These are phyloP conservation scores for Collybia sordida DNA, from an alignment of 768 basidiomycete genomes.

Conservation along the genomic window DNA sequence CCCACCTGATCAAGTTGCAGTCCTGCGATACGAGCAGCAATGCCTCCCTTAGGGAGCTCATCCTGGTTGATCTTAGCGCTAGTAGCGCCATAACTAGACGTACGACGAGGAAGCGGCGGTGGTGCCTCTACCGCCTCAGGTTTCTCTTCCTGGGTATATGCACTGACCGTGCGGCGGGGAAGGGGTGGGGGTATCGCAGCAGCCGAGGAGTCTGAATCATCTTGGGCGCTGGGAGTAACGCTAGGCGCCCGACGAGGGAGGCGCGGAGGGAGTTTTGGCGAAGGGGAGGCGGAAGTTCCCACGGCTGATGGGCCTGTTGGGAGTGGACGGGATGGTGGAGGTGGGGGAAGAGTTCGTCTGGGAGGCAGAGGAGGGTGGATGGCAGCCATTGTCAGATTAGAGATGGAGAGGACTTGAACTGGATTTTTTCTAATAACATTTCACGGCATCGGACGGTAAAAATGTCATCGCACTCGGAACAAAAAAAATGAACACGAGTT, in stretches of 20 bases:
- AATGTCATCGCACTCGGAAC: no score
- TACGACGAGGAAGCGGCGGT: neutral
- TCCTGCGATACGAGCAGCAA: constrained; percentile 31
- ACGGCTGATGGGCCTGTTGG: neutral
- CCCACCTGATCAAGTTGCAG: constrained; percentile 25
- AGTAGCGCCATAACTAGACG: neutral
- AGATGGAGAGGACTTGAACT: no score
- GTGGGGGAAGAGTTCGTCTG: constrained; percentile 25
- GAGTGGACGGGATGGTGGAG: constrained; percentile 10
- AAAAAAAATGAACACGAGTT: no score
- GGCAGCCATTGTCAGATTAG: constrained; percentile 6
- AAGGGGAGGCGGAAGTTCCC: no score
- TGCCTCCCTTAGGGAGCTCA: constrained; percentile 12
- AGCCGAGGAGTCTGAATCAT: no score
- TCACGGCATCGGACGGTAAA: neutral
- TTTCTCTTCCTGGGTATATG: no score
- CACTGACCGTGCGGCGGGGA: no score
- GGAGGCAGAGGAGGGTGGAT: constrained; percentile 23
- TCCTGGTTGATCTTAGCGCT: neutral
- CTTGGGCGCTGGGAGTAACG: no score
- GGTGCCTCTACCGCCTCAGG: neutral
- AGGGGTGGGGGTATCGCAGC: no score
- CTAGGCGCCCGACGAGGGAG: no score
- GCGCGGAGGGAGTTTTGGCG: no score
- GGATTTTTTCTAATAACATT: neutral